These are phyloP conservation scores for Erigeron philadelphicus DNA, from an alignment of 140 eudicot species.

Conservation along the genomic window DNA sequence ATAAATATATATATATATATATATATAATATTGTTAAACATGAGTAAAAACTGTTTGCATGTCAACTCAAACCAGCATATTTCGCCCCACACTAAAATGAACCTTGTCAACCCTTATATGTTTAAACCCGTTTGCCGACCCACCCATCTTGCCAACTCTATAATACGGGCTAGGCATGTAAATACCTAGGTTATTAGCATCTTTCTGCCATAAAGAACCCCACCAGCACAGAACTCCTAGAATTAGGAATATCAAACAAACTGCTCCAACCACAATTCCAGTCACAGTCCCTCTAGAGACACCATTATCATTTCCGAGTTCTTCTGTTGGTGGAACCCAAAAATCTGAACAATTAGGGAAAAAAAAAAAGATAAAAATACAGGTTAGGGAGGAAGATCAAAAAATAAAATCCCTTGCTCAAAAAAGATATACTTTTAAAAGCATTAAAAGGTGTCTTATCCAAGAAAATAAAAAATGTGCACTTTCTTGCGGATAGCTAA, in stretches of 20 bases:
- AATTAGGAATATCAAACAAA: constrained; percentile 27
- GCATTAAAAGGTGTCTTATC: no score
- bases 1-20: no score
- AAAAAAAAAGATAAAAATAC: background rate
- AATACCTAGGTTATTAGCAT: constrained; percentile 32
- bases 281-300: constrained; percentile 40
- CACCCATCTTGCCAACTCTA: background rate
- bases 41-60: background rate
- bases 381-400: background rate
- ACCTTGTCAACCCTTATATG: background rate
- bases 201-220: constrained; percentile 36
- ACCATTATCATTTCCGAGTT: constrained; percentile 26
- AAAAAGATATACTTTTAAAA: no score
- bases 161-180: background rate
- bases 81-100: background rate
- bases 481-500: no score
- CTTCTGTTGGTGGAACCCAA: background rate
- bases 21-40: background rate
- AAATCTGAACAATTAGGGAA: constrained; percentile 17
- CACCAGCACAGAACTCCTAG: constrained; percentile 57
- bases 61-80: background rate
- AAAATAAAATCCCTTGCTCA: background rate
- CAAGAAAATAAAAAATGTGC: no score
- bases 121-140: constrained; percentile 6
- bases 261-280: constrained; percentile 48